Percentiles rank a stretch among this genome's conserved stretches.
Conservation (phyloP, 495 filamentous ascomycete genomes). For the Podospora pseudocomata region DNA sequence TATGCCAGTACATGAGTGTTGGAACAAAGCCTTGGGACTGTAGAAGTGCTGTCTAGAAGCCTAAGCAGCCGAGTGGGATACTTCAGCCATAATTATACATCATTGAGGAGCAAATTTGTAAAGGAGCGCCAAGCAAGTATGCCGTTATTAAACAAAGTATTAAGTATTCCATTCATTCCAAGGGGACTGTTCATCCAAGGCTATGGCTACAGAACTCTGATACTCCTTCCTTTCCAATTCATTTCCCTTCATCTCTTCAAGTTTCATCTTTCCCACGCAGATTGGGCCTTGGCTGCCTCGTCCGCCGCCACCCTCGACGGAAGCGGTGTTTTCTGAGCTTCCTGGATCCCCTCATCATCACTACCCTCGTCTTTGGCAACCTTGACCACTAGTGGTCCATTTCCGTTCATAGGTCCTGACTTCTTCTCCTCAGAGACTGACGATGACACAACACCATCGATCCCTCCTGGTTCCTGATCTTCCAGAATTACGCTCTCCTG, state of each 20-base stretch:
- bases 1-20: background rate
- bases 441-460: background rate
- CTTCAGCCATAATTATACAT: background rate
- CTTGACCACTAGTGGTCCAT: background rate
- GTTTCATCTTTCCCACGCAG: constrained; percentile 15
- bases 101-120: background rate
- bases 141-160: background rate
- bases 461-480: background rate
- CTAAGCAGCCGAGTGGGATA: no score
- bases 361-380: background rate
- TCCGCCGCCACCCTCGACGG: background rate
- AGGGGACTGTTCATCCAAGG: background rate
- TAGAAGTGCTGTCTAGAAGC: background rate
- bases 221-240: background rate
- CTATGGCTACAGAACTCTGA: background rate
- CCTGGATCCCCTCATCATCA: constrained; percentile 3
- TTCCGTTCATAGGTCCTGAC: background rate
- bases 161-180: background rate
- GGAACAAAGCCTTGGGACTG: background rate
- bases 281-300: constrained; percentile 14
- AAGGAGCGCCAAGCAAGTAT: background rate
- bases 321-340: background rate
- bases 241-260: constrained; percentile 3
- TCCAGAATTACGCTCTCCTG: constrained; percentile 1
- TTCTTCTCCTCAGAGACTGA: background rate